phyloP scores from a whole-genome alignment of 305 asterid species.

The Rubia balearica region DNA sequence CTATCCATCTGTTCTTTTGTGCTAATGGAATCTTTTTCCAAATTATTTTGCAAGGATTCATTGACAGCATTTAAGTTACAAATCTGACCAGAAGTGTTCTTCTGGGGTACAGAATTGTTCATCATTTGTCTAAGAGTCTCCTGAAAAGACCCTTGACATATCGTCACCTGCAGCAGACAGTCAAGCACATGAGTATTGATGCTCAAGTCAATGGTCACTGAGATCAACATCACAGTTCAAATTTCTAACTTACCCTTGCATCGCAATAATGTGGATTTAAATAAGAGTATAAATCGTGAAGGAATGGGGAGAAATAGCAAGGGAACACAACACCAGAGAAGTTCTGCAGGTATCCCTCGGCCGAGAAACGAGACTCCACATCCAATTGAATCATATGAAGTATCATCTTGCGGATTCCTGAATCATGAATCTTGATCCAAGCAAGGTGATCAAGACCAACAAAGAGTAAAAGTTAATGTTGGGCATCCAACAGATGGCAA shows the following conservation, averaged over 20 bases:
- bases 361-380: conserved; percentile 79
- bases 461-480: conserved; percentile 13
- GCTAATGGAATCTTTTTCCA: conserved; percentile 27
- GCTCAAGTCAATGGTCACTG: conserved; percentile 13
- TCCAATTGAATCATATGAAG: conserved; percentile 98
- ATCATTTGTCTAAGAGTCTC: conserved; percentile 90
- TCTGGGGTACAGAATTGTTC: conserved; percentile 40
- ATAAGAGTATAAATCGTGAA: conserved; percentile 82
- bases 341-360: conserved; percentile 85
- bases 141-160: conserved; percentile 86
- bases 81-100: conserved; percentile 30
- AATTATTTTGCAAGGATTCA: conserved; percentile 24
- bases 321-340: conserved; percentile 86
- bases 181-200: conserved; percentile 17
- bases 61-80: conserved; percentile 28
- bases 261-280: conserved; percentile 87
- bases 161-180: conserved; percentile 61
- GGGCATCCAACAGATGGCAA: not conserved
- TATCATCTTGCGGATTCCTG: conserved; percentile 95
- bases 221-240: conserved; percentile 14
- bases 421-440: conserved; percentile 79
- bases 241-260: conserved; percentile 72
- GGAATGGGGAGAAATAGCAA: conserved; percentile 87
- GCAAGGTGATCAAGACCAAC: conserved; percentile 18
- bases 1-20: conserved; percentile 43